phyloP scores from a whole-genome alignment of 1,284 basidiomycete species.

The Tilletia walkeri region DNA sequence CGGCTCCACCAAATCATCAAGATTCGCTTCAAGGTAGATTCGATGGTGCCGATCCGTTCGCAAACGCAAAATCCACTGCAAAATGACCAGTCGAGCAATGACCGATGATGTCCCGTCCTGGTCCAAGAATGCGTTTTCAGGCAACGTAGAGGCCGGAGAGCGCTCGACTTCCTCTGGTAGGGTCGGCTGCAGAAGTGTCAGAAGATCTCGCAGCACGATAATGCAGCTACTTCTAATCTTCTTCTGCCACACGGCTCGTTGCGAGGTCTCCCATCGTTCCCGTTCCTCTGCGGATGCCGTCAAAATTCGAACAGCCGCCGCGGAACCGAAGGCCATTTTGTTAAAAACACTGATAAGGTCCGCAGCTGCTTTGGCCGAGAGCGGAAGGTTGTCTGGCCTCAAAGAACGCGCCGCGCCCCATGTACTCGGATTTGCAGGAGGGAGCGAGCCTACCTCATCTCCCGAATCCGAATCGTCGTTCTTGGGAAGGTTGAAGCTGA shows the following conservation, averaged over 20 bases:
- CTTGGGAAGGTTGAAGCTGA: constrained; percentile 18
- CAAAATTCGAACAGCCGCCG: constrained; percentile 10
- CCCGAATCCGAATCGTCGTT: background rate
- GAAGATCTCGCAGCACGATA: constrained; percentile 46
- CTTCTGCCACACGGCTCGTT: constrained; percentile 28
- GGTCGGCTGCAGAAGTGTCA: constrained; percentile 36
- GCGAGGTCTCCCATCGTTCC: constrained; percentile 8
- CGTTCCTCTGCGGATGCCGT: constrained; percentile 3
- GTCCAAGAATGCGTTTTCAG: constrained; percentile 15
- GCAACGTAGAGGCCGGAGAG: constrained; percentile 14
- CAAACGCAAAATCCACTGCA: constrained; percentile 86
- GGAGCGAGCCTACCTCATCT: background rate
- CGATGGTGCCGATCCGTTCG: constrained; percentile 88
- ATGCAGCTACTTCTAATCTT: constrained; percentile 41
- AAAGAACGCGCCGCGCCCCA: background rate
- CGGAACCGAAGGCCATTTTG: constrained; percentile 49
- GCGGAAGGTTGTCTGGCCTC: constrained; percentile 10
- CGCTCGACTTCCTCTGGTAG: constrained; percentile 10
- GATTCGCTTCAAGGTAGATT: constrained; percentile 67
- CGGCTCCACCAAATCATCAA: constrained; percentile 56
- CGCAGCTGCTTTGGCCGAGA: constrained; percentile 28
- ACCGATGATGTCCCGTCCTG: constrained; percentile 44
- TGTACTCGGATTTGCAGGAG: background rate
- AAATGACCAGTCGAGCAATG: constrained; percentile 68
- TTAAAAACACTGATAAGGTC: constrained; percentile 52